These are phyloP conservation scores for Henningerozyma blattae DNA, from an alignment of 805 yeast species.

Conservation along the genomic window DNA sequence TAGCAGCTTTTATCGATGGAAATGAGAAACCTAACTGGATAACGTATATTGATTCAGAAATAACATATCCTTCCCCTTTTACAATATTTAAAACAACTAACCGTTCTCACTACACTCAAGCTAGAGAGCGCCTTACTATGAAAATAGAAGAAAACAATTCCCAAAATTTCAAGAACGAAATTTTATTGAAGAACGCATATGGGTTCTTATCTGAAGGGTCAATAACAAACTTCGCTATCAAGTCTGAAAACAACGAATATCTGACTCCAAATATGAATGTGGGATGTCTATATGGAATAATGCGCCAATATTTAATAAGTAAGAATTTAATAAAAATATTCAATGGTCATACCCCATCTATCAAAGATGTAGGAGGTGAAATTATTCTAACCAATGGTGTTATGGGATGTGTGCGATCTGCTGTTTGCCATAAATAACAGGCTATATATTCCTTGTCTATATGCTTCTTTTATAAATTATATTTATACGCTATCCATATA, in stretches of 20 bases:
- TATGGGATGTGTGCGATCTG: constrained; percentile 64
- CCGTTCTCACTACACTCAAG: constrained; percentile 48
- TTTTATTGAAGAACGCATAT: constrained; percentile 51
- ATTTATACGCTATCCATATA: no score
- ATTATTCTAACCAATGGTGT: constrained; percentile 72
- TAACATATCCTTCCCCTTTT: constrained; percentile 52
- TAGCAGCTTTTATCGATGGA: constrained; percentile 14
- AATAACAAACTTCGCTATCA: constrained; percentile 52
- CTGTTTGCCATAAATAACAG: constrained; percentile 24
- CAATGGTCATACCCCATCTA: constrained; percentile 28
- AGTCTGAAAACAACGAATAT: constrained; percentile 36
- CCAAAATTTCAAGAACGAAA: constrained; percentile 38
- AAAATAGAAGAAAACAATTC: constrained; percentile 21
- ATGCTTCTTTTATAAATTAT: neutral
- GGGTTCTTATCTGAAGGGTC: constrained; percentile 69
- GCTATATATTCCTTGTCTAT: no score
- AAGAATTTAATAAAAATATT: no score
- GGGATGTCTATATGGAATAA: constrained; percentile 82
- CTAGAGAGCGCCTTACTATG: constrained; percentile 34
- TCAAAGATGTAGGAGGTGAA: constrained; percentile 55
- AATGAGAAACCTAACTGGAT: constrained; percentile 34
- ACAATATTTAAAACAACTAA: constrained; percentile 82
- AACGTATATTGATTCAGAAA: constrained; percentile 46
- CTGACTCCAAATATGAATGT: constrained; percentile 65
- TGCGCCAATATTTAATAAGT: constrained; percentile 49